Conservation (phyloP, 768 basidiomycete genomes). For the Infundibulicybe gibba region DNA sequence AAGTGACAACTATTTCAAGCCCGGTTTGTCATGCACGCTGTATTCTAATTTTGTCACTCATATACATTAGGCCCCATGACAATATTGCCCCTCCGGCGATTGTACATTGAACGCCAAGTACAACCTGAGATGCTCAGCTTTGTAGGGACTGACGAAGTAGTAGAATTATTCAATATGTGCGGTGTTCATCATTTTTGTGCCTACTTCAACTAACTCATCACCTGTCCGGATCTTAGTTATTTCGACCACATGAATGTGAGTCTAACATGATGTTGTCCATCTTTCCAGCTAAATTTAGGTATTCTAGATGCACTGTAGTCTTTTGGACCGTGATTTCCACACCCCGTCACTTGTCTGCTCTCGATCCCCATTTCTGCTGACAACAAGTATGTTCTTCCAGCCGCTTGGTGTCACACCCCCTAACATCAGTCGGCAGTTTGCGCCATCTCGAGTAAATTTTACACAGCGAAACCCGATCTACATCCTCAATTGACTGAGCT, state of each 20-base stretch:
- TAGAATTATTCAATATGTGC: conserved; percentile 87
- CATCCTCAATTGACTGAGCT: conserved; percentile 77
- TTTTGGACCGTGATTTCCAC: conserved; percentile 87
- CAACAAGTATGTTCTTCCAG: conserved; percentile 63
- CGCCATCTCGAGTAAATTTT: conserved; percentile 91
- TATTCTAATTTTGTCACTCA: neutral
- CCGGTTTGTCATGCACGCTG: conserved; percentile 47
- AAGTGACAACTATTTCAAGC: conserved; percentile 88
- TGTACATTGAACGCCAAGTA: conserved; percentile 85
- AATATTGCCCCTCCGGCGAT: conserved; percentile 74
- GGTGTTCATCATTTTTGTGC: conserved; percentile 21
- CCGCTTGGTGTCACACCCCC: neutral
- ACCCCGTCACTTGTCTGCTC: conserved; percentile 93
- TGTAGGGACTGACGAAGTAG: conserved; percentile 84
- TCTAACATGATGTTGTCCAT: conserved; percentile 6
- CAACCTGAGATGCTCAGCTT: conserved; percentile 95
- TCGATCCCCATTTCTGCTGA: conserved; percentile 91
- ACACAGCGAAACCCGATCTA: conserved; percentile 76
- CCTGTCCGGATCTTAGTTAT: conserved; percentile 39
- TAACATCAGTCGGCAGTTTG: conserved; percentile 57
- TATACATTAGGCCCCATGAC: conserved; percentile 74
- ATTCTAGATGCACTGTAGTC: conserved; percentile 67
- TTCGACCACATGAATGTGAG: conserved; percentile 75
- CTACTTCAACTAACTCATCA: conserved; percentile 4
- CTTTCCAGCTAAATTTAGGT: conserved; percentile 10